phyloP scores from a whole-genome alignment of 768 basidiomycete genomes.

The Calvatia gigantea region DNA sequence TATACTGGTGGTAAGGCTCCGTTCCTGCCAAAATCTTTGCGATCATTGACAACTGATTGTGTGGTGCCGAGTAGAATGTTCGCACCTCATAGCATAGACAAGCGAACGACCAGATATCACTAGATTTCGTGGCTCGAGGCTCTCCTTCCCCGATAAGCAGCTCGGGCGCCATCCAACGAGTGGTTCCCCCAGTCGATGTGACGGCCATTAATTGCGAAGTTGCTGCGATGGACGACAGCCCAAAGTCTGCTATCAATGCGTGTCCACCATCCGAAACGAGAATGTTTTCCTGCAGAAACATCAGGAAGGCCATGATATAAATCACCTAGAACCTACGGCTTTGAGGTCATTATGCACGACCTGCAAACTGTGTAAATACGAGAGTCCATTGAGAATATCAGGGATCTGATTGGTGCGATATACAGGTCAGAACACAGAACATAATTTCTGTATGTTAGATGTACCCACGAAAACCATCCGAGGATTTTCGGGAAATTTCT shows the following conservation, averaged over 20 bases:
- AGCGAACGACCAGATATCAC: background rate
- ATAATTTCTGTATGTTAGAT: background rate
- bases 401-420: background rate
- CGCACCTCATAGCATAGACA: background rate
- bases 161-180: background rate
- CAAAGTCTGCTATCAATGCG: background rate
- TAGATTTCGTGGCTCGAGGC: background rate
- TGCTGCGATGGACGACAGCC: background rate
- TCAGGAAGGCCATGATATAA: too few relatives aligned
- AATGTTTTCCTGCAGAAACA: background rate
- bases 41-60: background rate
- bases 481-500: constrained; percentile 7
- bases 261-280: background rate
- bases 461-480: constrained; percentile 14
- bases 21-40: background rate
- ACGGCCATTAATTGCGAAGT: too few relatives aligned
- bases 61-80: background rate
- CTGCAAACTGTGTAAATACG: background rate
- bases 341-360: constrained; percentile 3
- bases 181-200: too few relatives aligned
- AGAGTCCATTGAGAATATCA: background rate
- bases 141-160: background rate
- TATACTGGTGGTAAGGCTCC: background rate
- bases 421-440: background rate
- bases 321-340: background rate